Evolutionary conservation across 2,329 filamentous ascomycete species (phyloP).

Genomic region (Sclerotinia glacialis): DNA sequence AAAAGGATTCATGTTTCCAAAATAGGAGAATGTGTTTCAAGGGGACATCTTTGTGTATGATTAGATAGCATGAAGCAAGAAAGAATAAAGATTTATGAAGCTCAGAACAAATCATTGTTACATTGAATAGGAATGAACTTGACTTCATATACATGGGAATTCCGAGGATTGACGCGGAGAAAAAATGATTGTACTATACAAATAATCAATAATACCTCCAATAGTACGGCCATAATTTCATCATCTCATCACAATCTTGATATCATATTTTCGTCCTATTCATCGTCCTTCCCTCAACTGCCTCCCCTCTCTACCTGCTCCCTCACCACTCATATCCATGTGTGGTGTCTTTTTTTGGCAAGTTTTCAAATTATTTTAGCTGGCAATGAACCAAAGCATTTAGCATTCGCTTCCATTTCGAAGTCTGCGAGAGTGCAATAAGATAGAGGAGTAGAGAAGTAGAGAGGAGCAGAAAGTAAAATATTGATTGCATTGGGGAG

Average conservation of each 20-base stretch:
- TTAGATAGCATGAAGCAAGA: conserved; percentile 10
- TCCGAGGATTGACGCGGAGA: not conserved
- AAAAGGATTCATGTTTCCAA: not conserved
- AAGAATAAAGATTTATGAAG: conserved; percentile 2
- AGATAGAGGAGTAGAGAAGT: not conserved
- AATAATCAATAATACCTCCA: not conserved
- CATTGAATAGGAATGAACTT: not conserved
- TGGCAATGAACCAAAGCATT: conserved; percentile 13
- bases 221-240: not conserved
- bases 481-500: conserved; percentile 1
- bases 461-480: not conserved
- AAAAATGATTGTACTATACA: not conserved
- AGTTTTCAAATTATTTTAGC: conserved; percentile 12
- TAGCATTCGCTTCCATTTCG: conserved; percentile 7
- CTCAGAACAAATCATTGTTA: not conserved
- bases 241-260: conserved; percentile 4
- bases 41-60: not conserved
- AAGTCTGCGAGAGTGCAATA: not conserved
- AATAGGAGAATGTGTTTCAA: not conserved
- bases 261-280: not conserved
- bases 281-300: not conserved
- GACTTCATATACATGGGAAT: not conserved
- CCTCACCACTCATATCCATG: not conserved
- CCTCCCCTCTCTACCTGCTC: not conserved
- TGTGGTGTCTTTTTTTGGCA: not conserved